A percentile compares a stretch with the other conserved stretches of the same genome.
Conservation (phyloP, 2,329 filamentous ascomycete species). For the Exophiala oligosperma region DNA sequence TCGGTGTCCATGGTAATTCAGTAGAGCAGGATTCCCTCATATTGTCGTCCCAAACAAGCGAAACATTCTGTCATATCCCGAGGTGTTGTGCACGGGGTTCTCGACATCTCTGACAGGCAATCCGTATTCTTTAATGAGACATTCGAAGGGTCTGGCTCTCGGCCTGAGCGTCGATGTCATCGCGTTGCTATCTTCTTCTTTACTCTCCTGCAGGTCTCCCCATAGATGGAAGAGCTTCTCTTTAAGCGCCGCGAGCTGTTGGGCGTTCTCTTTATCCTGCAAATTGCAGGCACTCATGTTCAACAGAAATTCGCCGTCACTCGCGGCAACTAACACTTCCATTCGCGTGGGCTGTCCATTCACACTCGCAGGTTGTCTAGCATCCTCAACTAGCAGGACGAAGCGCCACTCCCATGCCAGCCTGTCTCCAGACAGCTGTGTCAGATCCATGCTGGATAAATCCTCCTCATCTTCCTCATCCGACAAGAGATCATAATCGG, state of each 20-base stretch:
- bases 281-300: slow-evolving; percentile 60
- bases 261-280: slow-evolving; percentile 44
- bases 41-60: slow-evolving; percentile 62
- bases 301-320: slow-evolving; percentile 58
- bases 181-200: slow-evolving; percentile 38
- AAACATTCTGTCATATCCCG: slow-evolving; percentile 63
- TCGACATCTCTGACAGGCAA: slow-evolving; percentile 41
- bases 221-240: slow-evolving; percentile 77
- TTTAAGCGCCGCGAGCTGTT: slow-evolving; percentile 55
- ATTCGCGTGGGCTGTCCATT: slow-evolving; percentile 49
- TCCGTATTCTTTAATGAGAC: slow-evolving; percentile 72
- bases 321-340: slow-evolving; percentile 68
- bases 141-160: slow-evolving; percentile 62
- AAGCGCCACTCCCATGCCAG: slow-evolving; percentile 80
- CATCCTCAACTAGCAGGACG: slow-evolving; percentile 74
- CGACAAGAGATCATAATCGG: slow-evolving; percentile 55
- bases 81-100: slow-evolving; percentile 18
- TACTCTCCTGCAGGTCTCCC: slow-evolving; percentile 79
- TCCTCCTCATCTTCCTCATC: slow-evolving; percentile 35
- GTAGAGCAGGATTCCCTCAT: background rate
- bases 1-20: too few relatives aligned
- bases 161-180: slow-evolving; percentile 23
- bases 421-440: slow-evolving; percentile 23
- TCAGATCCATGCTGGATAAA: slow-evolving; percentile 23
- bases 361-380: slow-evolving; percentile 39